Evolutionary conservation across 441 rosid species (phyloP).

Genomic region (Mallotus repandus): DNA sequence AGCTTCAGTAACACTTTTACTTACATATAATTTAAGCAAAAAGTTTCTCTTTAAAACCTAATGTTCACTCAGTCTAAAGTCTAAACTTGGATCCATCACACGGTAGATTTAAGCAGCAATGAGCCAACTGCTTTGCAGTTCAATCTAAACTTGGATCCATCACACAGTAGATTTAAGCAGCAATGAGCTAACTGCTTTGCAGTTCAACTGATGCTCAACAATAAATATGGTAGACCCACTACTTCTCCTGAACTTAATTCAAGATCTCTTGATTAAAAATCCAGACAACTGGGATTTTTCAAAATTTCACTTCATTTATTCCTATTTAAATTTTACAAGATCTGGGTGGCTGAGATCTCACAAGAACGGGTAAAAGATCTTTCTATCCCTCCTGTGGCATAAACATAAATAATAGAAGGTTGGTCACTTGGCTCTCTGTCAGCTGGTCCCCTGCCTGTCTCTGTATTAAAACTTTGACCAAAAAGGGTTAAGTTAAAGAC

Average conservation of each 20-base stretch:
- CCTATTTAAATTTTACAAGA: neutral
- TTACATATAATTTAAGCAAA: too few species aligned
- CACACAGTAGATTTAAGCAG: too few species aligned
- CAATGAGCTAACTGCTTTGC: too few species aligned
- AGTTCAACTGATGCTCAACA: too few species aligned
- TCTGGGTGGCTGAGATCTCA: neutral
- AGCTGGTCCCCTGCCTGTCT: neutral
- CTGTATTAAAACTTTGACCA: constrained; percentile 10
- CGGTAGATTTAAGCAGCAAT: too few species aligned
- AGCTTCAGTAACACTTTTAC: too few species aligned
- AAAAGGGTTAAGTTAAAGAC: constrained; percentile 8
- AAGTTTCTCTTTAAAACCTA: too few species aligned
- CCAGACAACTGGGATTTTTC: neutral
- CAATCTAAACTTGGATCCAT: neutral
- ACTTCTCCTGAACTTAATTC: neutral
- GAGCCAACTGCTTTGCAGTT: too few species aligned
- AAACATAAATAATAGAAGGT: neutral
- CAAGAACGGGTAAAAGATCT: neutral
- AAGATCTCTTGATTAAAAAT: neutral
- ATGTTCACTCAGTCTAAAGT: neutral
- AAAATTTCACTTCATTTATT: neutral
- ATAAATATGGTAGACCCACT: neutral
- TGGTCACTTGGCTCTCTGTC: neutral
- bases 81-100: neutral
- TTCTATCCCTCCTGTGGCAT: neutral